Evolutionary conservation across 768 basidiomycete genomes (phyloP).

Genomic region (Rhodotorula kratochvilovae): DNA sequence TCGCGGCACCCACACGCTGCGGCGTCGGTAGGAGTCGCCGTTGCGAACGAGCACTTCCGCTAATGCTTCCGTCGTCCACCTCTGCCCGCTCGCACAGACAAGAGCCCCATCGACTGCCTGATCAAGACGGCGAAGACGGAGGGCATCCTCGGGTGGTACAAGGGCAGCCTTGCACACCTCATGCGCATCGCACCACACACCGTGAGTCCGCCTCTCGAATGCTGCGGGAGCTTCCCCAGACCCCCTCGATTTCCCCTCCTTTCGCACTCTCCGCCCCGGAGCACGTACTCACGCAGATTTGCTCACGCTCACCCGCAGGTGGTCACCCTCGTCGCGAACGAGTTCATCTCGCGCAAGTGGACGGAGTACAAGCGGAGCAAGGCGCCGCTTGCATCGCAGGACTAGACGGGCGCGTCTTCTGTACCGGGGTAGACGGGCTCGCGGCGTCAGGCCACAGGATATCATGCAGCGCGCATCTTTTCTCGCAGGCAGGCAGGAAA

Average conservation of each 20-base stretch:
- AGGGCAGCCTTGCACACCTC: conserved; percentile 93
- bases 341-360: conserved; percentile 40
- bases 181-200: conserved; percentile 50
- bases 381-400: not conserved
- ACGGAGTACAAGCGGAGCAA: conserved; percentile 19
- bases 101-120: conserved; percentile 88
- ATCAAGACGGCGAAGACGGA: conserved; percentile 92
- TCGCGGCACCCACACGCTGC: too few species aligned
- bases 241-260: too few species aligned
- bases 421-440: not conserved
- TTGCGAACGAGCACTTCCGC: too few species aligned
- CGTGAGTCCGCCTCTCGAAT: conserved; percentile 16
- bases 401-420: not conserved
- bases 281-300: too few species aligned
- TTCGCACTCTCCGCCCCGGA: not conserved
- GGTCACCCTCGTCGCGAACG: conserved; percentile 81
- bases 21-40: too few species aligned
- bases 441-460: not conserved
- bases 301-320: conserved; percentile 50
- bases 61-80: not conserved
- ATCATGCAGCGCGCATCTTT: too few species aligned
- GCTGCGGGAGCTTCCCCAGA: too few species aligned
- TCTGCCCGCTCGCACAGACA: conserved; percentile 53
- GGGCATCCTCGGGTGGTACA: conserved; percentile 91
- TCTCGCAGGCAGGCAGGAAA: too few species aligned